Percentiles rank a stretch among this genome's conserved stretches.
Evolutionary conservation across 106 monocot genomes (phyloP).

Genomic region (Cymbidium sinense): DNA sequence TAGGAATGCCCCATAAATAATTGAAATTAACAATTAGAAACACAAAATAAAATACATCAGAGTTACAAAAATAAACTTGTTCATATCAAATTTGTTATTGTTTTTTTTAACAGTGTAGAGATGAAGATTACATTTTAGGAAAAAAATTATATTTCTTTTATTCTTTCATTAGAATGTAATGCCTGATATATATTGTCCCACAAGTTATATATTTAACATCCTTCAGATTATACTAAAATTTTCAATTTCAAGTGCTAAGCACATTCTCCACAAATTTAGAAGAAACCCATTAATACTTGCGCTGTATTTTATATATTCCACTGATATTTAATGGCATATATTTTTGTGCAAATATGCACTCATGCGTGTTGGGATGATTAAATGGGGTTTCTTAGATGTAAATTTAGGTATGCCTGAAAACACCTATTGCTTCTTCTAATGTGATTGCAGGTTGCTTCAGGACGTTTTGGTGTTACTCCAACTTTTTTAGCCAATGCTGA

Average conservation of each 20-base stretch:
- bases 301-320: no score
- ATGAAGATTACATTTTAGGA: no score
- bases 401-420: background rate
- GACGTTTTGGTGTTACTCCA: conserved; percentile 98
- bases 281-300: no score
- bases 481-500: conserved; percentile 96
- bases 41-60: no score
- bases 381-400: background rate
- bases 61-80: no score
- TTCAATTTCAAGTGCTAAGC: background rate
- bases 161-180: no score
- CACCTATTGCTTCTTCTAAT: background rate
- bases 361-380: background rate
- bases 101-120: no score
- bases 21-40: no score
- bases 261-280: background rate
- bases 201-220: background rate
- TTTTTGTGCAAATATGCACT: background rate
- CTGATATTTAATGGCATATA: background rate
- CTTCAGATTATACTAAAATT: background rate
- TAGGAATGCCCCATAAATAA: no score
- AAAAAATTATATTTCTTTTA: no score
- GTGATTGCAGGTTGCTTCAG: conserved; percentile 85
- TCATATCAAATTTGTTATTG: no score
- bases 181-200: background rate